phyloP scores from a whole-genome alignment of 192 early-diverging fungal genomes.

The Coemansia sp. region DNA sequence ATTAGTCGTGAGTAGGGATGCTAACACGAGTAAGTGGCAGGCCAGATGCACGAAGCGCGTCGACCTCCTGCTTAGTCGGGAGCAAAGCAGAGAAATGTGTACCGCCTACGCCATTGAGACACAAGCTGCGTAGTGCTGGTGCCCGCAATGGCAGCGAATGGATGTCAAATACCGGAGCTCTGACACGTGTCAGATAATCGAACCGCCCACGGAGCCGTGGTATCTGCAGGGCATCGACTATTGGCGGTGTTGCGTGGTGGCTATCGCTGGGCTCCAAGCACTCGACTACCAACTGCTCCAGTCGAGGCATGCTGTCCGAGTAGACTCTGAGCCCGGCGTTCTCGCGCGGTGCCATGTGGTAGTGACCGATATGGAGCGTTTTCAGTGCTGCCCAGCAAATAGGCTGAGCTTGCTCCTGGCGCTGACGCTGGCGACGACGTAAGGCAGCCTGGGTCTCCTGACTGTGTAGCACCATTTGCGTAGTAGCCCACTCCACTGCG shows the following conservation, averaged over 20 bases:
- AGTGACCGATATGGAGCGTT: constrained; percentile 14
- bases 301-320: constrained; percentile 19
- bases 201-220: constrained; percentile 25
- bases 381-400: constrained; percentile 12
- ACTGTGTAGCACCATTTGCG: constrained; percentile 20
- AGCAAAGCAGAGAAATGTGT: constrained; percentile 11
- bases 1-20: neutral
- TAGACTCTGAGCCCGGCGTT: constrained; percentile 17
- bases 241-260: constrained; percentile 15
- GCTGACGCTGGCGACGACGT: neutral
- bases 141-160: constrained; percentile 11
- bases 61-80: constrained; percentile 16
- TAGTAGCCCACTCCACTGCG: constrained; percentile 17
- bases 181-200: constrained; percentile 10
- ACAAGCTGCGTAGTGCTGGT: constrained; percentile 19
- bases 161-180: constrained; percentile 28
- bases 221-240: constrained; percentile 17
- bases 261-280: constrained; percentile 31
- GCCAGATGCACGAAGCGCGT: constrained; percentile 16
- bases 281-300: constrained; percentile 12
- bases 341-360: constrained; percentile 28
- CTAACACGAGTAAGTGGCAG: constrained; percentile 13
- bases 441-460: constrained; percentile 6
- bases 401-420: neutral
- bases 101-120: constrained; percentile 16